Base-by-base conservation (phyloP, 2,329 filamentous ascomycete genomes). In the Berkeleyomyces rouxiae region DNA sequence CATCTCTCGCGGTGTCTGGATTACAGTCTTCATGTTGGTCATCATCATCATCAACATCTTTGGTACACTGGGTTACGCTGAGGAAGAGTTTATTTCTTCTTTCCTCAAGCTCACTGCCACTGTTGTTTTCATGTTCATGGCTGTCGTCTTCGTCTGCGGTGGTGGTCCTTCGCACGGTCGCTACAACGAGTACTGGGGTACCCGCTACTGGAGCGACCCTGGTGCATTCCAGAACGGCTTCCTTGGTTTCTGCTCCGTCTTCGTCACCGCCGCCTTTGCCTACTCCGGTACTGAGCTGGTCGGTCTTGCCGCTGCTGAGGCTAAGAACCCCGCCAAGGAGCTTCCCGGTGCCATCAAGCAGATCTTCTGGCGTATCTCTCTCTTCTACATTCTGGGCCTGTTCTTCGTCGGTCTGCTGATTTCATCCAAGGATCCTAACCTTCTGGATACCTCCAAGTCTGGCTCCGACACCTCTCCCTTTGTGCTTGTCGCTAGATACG, bases 311-410 rank as follows among this genome's bases (percentile, higher is more conserved):
- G 85, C 85, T 3, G 85, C 85, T 10, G 85, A 88, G 72, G 81
- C 84, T 0, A 73, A 71, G 3, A 86, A 87, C 68, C 85, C 85
- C 0, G 79, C 82, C 66, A 83, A 87, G 70, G 82, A 84, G 0
- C 78, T 95, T 0, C 89, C 89, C 0, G 85, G 83, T 31, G 88
- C 89, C 1, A 83, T 90, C 69, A 92, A 90, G 75, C 88, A 92
- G 72, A 86, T 79, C 40, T 79, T 78, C 67, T 78, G 76, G 77
- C 75, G 77, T 69, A 77, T 79, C 66, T 76, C 75, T n/a, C 70
- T 78, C 49, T 79, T 79, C 68, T 79, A 79, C 66, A 70, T 79
- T 46, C 66, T 79, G 0, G 76, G 76, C 47, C 73, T 79, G n/a
- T 76, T 76, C 63, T 76, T 78, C 49, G 73, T 79, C 59, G 77